Evolutionary conservation across 345 rosid genomes (phyloP).

Genomic region (Theobroma cacao): DNA sequence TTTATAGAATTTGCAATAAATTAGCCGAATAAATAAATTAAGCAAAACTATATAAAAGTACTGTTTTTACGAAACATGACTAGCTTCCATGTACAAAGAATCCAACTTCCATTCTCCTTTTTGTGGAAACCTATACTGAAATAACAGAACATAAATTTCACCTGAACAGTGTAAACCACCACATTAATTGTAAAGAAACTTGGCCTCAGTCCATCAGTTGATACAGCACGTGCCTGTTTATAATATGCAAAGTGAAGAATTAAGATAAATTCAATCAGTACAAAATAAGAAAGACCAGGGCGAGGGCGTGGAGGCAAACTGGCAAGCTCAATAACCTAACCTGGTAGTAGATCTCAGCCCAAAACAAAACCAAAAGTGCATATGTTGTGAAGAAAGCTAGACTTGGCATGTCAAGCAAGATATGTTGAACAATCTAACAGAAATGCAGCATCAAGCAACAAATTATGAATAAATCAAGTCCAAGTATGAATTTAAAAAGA

Average conservation of each 20-base stretch:
- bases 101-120: slow-evolving; percentile 14
- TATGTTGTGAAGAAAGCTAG: slow-evolving; percentile 92
- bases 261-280: background rate
- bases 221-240: slow-evolving; percentile 76
- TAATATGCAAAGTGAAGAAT: slow-evolving; percentile 8
- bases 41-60: background rate
- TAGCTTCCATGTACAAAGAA: slow-evolving; percentile 17
- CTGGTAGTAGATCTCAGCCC: slow-evolving; percentile 99
- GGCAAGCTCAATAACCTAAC: slow-evolving; percentile 22
- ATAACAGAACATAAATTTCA: slow-evolving; percentile 32
- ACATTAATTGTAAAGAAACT: slow-evolving; percentile 79
- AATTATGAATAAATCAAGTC: background rate
- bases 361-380: slow-evolving; percentile 83
- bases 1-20: background rate
- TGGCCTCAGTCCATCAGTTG: slow-evolving; percentile 85
- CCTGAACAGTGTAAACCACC: slow-evolving; percentile 76
- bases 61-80: slow-evolving; percentile 1
- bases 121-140: slow-evolving; percentile 5
- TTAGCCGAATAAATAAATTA: slow-evolving; percentile 2
- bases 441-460: slow-evolving; percentile 6
- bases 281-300: background rate
- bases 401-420: slow-evolving; percentile 83
- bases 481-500: background rate
- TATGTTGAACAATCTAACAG: slow-evolving; percentile 64
- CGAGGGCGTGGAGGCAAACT: background rate